Evolutionary conservation across 2,329 filamentous ascomycete genomes (phyloP), one percentile per base, ranked within the genome.

Genomic region (Ophiostoma sp.): DNA sequence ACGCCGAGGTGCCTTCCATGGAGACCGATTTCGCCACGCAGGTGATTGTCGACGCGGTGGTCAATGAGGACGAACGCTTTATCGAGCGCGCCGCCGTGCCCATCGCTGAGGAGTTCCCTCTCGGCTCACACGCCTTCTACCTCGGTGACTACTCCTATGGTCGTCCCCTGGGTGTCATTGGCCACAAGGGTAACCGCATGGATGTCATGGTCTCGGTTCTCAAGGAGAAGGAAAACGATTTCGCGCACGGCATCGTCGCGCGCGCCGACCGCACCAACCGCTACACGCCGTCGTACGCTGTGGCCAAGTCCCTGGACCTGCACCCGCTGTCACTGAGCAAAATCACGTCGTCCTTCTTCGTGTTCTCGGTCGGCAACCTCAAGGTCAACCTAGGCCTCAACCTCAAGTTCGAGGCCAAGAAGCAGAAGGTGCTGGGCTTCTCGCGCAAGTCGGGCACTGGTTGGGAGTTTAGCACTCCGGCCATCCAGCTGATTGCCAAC

Each of bases 401-500:
- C 79, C 87, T 99, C 77, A 99, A 99, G 81, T 99, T 99, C 74
- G 96, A 99, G 80, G 93, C 90, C 2, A 95, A 93, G 83, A 97
- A 98, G 82, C 88, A 95, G 78, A 99, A 99, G 84, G 96, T 99
- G 7, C 84, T 99, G 42, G 96, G 96, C 0, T 99, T 98, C 82
- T 97, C 95, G 31, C 92, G 94, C 78, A 96, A 96, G 79, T 91
- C 91, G 3, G 86, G 90, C 15, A 92, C 90, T 36, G 96, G 97
- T 6, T 99, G 97, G 97, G 96, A 99, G 82, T 99, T 97, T 81
- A 98, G 95, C 79, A 87, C 89, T 69, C 91, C 93, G 77, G 95
- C 96, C 0, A 87, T 98, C 73, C 87, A 91, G 63, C 84, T 99
- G 71, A 89, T 99, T 71, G 88, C 90, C 57, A 88, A 94, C 77